Evolutionary conservation across 768 basidiomycete genomes (phyloP).

Genomic region (Leucogyrophana mollusca): DNA sequence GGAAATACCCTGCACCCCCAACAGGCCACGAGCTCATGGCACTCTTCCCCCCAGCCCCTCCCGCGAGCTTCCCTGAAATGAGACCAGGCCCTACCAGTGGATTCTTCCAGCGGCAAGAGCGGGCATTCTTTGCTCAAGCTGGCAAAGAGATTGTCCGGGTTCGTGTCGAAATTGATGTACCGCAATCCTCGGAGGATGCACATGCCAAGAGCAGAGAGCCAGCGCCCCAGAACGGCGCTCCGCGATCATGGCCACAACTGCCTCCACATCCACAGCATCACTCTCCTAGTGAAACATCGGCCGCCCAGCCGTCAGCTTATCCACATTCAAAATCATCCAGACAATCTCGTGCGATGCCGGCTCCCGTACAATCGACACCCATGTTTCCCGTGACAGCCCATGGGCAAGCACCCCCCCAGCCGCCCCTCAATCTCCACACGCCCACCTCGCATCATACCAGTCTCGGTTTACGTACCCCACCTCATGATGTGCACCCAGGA

Average conservation of each 20-base stretch:
- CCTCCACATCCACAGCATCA: constrained; percentile 28
- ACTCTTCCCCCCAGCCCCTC: constrained; percentile 73
- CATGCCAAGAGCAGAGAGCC: constrained; percentile 22
- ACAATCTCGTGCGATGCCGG: constrained; percentile 21
- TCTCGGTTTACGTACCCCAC: constrained; percentile 42
- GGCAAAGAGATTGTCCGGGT: constrained; percentile 78
- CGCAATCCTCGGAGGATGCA: constrained; percentile 27
- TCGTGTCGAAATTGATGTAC: constrained; percentile 65
- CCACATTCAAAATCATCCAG: constrained; percentile 31
- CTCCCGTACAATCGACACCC: constrained; percentile 25
- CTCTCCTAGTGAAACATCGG: constrained; percentile 20
- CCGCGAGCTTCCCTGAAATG: constrained; percentile 52
- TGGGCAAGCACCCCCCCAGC: constrained; percentile 28
- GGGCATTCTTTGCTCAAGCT: constrained; percentile 77
- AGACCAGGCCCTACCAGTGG: constrained; percentile 66
- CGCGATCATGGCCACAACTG: constrained; percentile 31
- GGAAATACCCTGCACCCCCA: constrained; percentile 73
- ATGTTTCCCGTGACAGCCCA: constrained; percentile 29
- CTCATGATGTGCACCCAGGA: constrained; percentile 41
- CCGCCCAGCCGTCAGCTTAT: constrained; percentile 32
- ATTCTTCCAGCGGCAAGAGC: constrained; percentile 74
- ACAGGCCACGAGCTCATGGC: constrained; percentile 86
- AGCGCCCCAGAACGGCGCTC: constrained; percentile 3
- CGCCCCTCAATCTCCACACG: constrained; percentile 32
- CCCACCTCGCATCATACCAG: constrained; percentile 22